phyloP scores from a whole-genome alignment of 2,329 filamentous ascomycete genomes.

The Colletotrichum brevisporum region DNA sequence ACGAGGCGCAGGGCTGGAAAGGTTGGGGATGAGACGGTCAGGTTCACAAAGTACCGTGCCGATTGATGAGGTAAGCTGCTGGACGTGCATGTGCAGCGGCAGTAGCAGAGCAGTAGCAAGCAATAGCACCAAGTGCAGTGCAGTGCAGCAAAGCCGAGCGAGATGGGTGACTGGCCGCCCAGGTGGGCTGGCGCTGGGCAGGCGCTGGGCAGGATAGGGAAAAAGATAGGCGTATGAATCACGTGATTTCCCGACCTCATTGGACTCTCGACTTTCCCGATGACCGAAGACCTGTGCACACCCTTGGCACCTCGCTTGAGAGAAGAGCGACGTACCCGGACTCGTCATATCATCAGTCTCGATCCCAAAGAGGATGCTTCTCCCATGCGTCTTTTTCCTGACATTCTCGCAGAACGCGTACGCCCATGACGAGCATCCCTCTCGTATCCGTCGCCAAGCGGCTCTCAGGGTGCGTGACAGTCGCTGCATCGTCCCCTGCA shows the following conservation, averaged over 20 bases:
- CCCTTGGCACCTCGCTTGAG: conserved; percentile 23
- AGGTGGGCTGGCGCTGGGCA: not conserved
- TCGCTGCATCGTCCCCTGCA: not conserved
- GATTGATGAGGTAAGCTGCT: conserved; percentile 30
- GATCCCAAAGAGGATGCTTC: not conserved
- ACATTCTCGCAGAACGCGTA: conserved; percentile 7
- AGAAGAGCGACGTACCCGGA: conserved; percentile 13
- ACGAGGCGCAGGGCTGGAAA: conserved; percentile 25
- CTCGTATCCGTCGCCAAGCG: conserved; percentile 13
- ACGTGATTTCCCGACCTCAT: conserved; percentile 7
- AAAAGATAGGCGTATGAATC: not conserved
- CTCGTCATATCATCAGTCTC: conserved; percentile 19
- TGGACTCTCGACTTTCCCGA: conserved; percentile 4
- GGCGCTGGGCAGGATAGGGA: not conserved
- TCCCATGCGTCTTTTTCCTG: not conserved
- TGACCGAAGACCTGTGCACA: conserved; percentile 1
- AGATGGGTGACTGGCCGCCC: not conserved
- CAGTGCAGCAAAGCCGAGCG: not conserved
- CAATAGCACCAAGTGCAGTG: not conserved
- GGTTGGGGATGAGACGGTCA: conserved; percentile 7
- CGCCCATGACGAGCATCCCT: conserved; percentile 13
- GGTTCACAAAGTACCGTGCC: conserved; percentile 32
- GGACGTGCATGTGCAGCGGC: not conserved
- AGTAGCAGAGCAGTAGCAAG: too few relatives aligned
- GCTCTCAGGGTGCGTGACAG: not conserved